Base-by-base conservation (phyloP, 768 basidiomycete species). In the Amanita inopinata region DNA sequence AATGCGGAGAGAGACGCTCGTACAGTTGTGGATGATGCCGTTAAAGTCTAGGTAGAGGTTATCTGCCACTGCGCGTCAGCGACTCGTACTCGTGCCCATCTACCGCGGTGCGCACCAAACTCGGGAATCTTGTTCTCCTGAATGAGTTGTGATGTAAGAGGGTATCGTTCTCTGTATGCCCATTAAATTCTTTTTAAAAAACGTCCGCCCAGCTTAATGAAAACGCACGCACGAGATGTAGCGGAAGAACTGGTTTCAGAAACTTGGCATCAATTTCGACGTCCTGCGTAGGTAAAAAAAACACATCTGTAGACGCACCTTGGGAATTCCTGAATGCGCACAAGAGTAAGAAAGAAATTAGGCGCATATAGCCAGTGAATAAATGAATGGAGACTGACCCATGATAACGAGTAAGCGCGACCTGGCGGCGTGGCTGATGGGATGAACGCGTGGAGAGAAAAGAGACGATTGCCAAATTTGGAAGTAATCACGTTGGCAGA, bases 111-210 rank as follows among this genome's bases (percentile, higher is more conserved):
- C 73, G 47, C 48, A 85, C 90, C 94, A 57, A 99, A 99, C 63
- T 97, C 96, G 11, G 92, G 94, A 48, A 99, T 98, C 70, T 92
- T 91, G 67, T 97, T 96, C 69, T 96, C 92, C 61, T 94, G 80
- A 49, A 98, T 96, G 45, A 98, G 72, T 61, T 98, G 96, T 12
- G 94, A 98, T 11, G 93, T 99, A 51, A 99, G 75, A 38, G 96
- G 94, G 61, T 99, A 99, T 48, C 96, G 82, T 69, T 98, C 96
- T 48, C 91, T 94, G 56, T 6, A 19, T n/a, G n/a, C n/a, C n/a
- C n/a, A n/a, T n/a, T n/a, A n/a, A n/a, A n/a, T n/a, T n/a, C n/a
- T n/a, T n/a, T n/a, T n/a, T n/a, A n/a, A n/a, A n/a, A n/a, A n/a
- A n/a, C n/a, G n/a, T n/a, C n/a, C n/a, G n/a, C n/a, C n/a, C n/a